phyloP scores from a whole-genome alignment of 2,329 filamentous ascomycete species.

The Talaromyces sp. region DNA sequence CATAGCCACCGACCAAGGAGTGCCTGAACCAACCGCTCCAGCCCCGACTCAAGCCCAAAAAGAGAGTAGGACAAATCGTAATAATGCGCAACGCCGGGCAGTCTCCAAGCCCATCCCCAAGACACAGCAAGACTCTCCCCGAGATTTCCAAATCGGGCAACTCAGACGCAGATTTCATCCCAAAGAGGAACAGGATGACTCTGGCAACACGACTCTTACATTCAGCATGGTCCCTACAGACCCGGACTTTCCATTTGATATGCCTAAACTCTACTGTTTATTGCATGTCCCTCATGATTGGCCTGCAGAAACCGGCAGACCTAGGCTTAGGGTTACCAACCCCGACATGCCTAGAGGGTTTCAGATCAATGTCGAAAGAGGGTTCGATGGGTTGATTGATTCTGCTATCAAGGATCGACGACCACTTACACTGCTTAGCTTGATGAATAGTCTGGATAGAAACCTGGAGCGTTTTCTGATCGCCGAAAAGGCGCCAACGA shows the following conservation, averaged over 20 bases:
- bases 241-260: slow-evolving; percentile 76
- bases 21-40: slow-evolving; percentile 14
- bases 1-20: slow-evolving; percentile 24
- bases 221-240: slow-evolving; percentile 70
- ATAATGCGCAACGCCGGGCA: background rate
- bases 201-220: slow-evolving; percentile 46
- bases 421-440: slow-evolving; percentile 54
- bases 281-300: slow-evolving; percentile 61
- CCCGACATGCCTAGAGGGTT: slow-evolving; percentile 66
- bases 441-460: slow-evolving; percentile 67
- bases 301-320: slow-evolving; percentile 47
- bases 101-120: slow-evolving; percentile 62
- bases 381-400: slow-evolving; percentile 62
- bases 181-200: slow-evolving; percentile 40
- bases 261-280: slow-evolving; percentile 63
- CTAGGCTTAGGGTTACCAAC: slow-evolving; percentile 61
- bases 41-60: slow-evolving; percentile 14
- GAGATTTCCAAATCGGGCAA: slow-evolving; percentile 70
- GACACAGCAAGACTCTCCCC: slow-evolving; percentile 61
- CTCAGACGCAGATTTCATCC: slow-evolving; percentile 61
- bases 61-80: background rate
- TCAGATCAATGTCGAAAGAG: slow-evolving; percentile 69
- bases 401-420: slow-evolving; percentile 43
- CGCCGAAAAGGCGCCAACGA: slow-evolving; percentile 64
- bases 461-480: slow-evolving; percentile 66